Conservation (phyloP, 306 rosid genomes). For the Quercus wislizeni region DNA sequence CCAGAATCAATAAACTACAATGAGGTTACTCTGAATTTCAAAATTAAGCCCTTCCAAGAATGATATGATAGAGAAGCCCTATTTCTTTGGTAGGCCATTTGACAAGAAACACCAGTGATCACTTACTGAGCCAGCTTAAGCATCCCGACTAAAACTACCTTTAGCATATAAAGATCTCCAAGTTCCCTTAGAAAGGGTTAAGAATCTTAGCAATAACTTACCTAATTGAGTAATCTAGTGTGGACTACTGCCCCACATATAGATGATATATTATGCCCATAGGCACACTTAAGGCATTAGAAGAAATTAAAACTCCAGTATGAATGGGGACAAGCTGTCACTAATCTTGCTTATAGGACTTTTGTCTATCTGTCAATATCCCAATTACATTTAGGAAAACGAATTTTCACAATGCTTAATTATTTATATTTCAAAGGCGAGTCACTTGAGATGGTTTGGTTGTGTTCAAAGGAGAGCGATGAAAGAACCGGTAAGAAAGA, state of each 20-base stretch:
- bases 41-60: not conserved
- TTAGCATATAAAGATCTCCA: not conserved
- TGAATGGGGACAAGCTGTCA: not conserved
- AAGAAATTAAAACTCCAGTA: not conserved
- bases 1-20: not conserved
- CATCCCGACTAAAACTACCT: not conserved
- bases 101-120: too few relatives aligned
- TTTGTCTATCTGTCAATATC: not conserved
- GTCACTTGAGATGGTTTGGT: too few relatives aligned
- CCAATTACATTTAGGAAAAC: slow-evolving; percentile 10
- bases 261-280: not conserved
- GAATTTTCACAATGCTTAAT: not conserved
- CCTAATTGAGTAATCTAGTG: not conserved
- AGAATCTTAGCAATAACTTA: not conserved
- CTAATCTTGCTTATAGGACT: not conserved
- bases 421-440: too few relatives aligned
- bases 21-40: not conserved
- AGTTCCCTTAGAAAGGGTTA: not conserved
- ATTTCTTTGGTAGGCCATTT: not conserved
- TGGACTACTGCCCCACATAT: not conserved
- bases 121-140: not conserved
- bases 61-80: not conserved
- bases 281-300: not conserved
- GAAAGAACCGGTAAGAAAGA: too few relatives aligned
- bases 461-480: too few relatives aligned